These are phyloP conservation scores for Xerocomus amazonicus DNA, from an alignment of 1,284 basidiomycete genomes.

Conservation along the genomic window DNA sequence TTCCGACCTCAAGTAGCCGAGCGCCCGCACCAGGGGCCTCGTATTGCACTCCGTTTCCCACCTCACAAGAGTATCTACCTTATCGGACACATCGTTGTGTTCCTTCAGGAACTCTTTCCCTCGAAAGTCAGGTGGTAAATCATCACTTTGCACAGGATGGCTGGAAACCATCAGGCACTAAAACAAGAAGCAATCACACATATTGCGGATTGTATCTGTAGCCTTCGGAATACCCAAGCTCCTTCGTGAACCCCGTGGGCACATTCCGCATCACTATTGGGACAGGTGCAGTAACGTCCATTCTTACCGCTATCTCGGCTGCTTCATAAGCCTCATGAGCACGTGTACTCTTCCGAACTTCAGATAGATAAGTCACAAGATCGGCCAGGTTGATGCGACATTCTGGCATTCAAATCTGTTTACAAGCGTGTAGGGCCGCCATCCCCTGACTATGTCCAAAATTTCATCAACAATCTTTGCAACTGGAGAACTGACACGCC, in stretches of 20 bases:
- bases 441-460: constrained; percentile 52
- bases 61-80: constrained; percentile 53
- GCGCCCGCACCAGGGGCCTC: constrained; percentile 65
- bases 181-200: constrained; percentile 49
- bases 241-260: constrained; percentile 79
- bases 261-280: constrained; percentile 85
- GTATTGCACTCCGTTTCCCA: constrained; percentile 74
- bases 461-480: neutral
- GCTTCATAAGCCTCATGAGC: constrained; percentile 75
- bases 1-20: neutral
- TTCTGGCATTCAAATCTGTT: constrained; percentile 83
- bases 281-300: constrained; percentile 55
- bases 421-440: constrained; percentile 76
- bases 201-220: constrained; percentile 82
- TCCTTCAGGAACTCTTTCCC: constrained; percentile 50
- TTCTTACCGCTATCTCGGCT: constrained; percentile 61
- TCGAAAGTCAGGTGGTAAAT: constrained; percentile 46
- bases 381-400: constrained; percentile 78
- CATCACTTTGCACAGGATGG: constrained; percentile 72
- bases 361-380: constrained; percentile 77
- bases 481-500: constrained; percentile 36
- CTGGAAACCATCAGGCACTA: constrained; percentile 31
- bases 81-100: constrained; percentile 51
- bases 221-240: constrained; percentile 70
- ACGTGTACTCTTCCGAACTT: constrained; percentile 81